Percentiles rank a stretch among this genome's conserved stretches.
phyloP scores from a whole-genome alignment of 257 asterid species.

The Leptodermis oblonga region DNA sequence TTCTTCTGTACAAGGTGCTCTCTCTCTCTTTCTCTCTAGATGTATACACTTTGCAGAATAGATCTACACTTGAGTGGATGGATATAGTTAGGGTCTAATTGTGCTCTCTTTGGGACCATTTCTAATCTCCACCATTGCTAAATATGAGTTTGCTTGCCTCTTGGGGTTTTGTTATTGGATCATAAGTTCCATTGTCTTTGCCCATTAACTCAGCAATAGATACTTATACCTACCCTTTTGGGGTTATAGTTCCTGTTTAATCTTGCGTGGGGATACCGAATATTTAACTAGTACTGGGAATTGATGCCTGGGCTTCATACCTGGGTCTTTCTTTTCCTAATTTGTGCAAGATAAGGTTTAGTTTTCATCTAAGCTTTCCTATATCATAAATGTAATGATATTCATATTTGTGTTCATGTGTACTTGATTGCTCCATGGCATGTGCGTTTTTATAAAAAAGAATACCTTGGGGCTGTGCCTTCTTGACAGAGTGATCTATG shows the following conservation, averaged over 20 bases:
- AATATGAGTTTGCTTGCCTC: too few relatives aligned
- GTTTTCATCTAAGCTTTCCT: background rate
- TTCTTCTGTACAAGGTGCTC: conserved; percentile 76
- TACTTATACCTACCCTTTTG: background rate
- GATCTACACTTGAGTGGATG: background rate
- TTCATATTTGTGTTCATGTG: background rate
- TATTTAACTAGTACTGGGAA: too few relatives aligned
- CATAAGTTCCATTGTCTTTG: background rate
- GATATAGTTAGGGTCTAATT: background rate
- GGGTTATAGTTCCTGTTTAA: too few relatives aligned
- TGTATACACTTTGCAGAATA: background rate
- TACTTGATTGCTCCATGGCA: too few relatives aligned
- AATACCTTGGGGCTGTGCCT: background rate
- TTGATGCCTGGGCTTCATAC: too few relatives aligned
- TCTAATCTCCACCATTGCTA: too few relatives aligned
- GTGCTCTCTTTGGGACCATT: background rate
- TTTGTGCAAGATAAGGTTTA: too few relatives aligned
- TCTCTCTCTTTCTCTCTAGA: conserved; percentile 10
- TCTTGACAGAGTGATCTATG: background rate
- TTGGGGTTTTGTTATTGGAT: background rate
- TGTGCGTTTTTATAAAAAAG: too few relatives aligned
- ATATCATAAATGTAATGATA: too few relatives aligned
- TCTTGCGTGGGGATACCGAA: too few relatives aligned
- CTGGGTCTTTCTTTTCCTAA: background rate
- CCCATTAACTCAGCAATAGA: background rate